Conservation (phyloP, 352 stramenopile species). For the Thalassiosira hispida region DNA sequence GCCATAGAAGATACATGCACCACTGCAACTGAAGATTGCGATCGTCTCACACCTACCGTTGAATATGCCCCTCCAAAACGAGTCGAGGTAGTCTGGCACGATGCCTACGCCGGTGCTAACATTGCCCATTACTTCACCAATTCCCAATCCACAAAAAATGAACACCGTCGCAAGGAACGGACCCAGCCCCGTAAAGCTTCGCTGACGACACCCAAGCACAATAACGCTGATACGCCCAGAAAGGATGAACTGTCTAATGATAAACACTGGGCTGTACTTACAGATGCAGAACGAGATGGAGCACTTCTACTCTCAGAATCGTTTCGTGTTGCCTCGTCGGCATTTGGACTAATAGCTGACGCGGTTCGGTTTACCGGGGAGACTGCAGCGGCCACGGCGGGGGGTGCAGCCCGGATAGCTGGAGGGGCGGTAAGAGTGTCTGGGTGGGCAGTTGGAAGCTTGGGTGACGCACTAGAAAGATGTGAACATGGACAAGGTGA, state of each 20-base stretch:
- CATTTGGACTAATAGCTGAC: conserved; percentile 44
- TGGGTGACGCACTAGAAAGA: conserved; percentile 38
- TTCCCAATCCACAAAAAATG: neutral
- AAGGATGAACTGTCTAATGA: neutral
- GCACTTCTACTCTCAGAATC: conserved; percentile 53
- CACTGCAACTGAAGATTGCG: conserved; percentile 1
- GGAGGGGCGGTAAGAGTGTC: conserved; percentile 37
- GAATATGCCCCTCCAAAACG: conserved; percentile 15
- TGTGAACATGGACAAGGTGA: neutral
- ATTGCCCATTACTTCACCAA: conserved; percentile 25
- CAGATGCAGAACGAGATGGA: conserved; percentile 52
- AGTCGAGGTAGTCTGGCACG: conserved; percentile 60
- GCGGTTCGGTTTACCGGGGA: conserved; percentile 54
- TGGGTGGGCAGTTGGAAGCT: conserved; percentile 52
- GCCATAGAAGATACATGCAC: conserved; percentile 26
- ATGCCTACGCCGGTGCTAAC: conserved; percentile 15
- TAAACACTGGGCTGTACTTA: conserved; percentile 13
- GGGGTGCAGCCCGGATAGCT: conserved; percentile 41
- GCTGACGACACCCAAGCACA: no score
- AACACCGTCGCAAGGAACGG: neutral
- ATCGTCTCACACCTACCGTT: conserved; percentile 1
- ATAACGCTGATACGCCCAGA: neutral
- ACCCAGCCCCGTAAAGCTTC: neutral
- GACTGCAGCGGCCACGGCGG: conserved; percentile 43
- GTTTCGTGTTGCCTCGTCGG: conserved; percentile 51